Evolutionary conservation across 768 basidiomycete genomes (phyloP), one percentile per base, ranked within the genome.

Genomic region (Amanita molliuscula): DNA sequence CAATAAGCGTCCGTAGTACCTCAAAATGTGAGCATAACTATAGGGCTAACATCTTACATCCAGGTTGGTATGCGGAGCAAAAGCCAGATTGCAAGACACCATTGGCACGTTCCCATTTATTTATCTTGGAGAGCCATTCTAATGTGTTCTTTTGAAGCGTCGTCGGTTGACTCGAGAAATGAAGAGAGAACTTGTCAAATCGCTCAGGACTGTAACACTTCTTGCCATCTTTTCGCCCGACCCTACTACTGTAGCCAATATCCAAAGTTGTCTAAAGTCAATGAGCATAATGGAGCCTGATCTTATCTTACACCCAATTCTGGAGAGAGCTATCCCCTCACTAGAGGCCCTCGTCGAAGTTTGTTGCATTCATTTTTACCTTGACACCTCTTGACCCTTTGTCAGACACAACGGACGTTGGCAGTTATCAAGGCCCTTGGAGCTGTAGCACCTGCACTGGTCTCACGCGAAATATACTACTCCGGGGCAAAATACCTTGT

Each of bases 141-240:
- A 33, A 55, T 35, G 25, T 31, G 6, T 53, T 35, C 26, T 31
- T 4, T 15, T 9, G 26, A 29, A 84, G 79, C 74, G 82, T 58
- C 87, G 89, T 55, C 78, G 89, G 20, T 66, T 95, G 45, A 93
- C 90, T 0, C 73, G 71, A 33, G 65, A 68, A 43, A 93, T 95
- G 81, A 85, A 79, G 59, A 76, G 83, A 44, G 89, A 94, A 60
- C 78, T 95, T 16, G 89, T 92, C 16, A 82, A 87, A 55, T 83
- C 79, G 20, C 69, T 93, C 33, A 69, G 88, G 51, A 92, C 90
- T 0, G 85, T 93, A 11, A 80, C 83, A 0, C 70, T 95, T 25
- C 73, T 93, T n/a, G 82, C 88, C 2, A 91, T 93, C 79, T 95
- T 94, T 68, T 89, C 86, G 7, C 85, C 86, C 60, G 88, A 91